These are phyloP conservation scores for Neonectria sp. DNA, from an alignment of 2,329 filamentous ascomycete species.

Conservation along the genomic window DNA sequence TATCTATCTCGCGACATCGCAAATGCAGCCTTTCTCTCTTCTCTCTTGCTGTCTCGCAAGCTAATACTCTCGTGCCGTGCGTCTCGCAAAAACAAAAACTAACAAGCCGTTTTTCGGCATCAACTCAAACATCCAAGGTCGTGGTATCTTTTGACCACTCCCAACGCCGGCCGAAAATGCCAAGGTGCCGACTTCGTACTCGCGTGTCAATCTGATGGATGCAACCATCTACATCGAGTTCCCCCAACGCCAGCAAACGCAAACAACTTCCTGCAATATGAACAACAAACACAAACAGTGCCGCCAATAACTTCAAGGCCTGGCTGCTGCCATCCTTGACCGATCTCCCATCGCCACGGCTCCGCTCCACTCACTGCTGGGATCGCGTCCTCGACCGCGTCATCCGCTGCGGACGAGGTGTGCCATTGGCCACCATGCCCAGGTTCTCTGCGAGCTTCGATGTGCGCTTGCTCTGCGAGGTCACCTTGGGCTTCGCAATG, in stretches of 20 bases:
- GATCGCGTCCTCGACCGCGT: slow-evolving; percentile 50
- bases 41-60: neutral
- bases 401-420: slow-evolving; percentile 51
- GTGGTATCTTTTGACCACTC: slow-evolving; percentile 38
- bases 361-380: slow-evolving; percentile 35
- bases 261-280: neutral
- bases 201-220: slow-evolving; percentile 23
- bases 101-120: slow-evolving; percentile 12
- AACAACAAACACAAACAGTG: neutral
- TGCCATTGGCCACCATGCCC: slow-evolving; percentile 54
- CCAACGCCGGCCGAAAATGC: slow-evolving; percentile 38
- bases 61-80: neutral
- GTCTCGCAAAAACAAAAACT: slow-evolving; percentile 7
- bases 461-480: slow-evolving; percentile 46
- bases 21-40: slow-evolving; percentile 1
- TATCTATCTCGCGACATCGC: neutral
- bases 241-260: slow-evolving; percentile 5
- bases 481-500: slow-evolving; percentile 49
- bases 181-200: slow-evolving; percentile 22
- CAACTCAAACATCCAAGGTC: slow-evolving; percentile 19
- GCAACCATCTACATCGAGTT: slow-evolving; percentile 12
- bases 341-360: neutral
- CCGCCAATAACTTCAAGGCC: neutral
- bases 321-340: neutral
- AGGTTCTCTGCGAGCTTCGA: slow-evolving; percentile 50